phyloP scores from a whole-genome alignment of 371 early-diverging fungal species.

The Rhizopus sp. region DNA sequence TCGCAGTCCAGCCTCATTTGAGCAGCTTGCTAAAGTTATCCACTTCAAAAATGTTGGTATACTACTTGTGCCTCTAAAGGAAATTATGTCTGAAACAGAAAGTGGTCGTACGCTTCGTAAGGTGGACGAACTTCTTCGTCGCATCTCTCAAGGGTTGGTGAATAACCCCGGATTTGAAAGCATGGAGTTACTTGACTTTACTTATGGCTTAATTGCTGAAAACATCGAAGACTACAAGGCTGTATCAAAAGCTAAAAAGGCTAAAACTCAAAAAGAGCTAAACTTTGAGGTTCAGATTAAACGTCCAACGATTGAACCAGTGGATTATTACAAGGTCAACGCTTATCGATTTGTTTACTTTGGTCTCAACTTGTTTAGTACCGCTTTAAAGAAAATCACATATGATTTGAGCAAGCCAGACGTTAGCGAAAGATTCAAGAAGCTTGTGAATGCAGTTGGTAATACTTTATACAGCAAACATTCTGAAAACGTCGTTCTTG shows the following conservation, averaged over 20 bases:
- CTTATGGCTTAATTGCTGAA: conserved; percentile 82
- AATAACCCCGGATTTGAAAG: conserved; percentile 72
- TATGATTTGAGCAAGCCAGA: conserved; percentile 57
- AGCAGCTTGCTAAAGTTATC: conserved; percentile 69
- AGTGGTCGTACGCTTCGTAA: conserved; percentile 72
- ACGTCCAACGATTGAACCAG: conserved; percentile 49
- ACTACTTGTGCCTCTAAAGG: conserved; percentile 84
- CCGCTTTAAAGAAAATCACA: conserved; percentile 68
- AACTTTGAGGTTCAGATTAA: conserved; percentile 77
- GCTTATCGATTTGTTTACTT: conserved; percentile 91
- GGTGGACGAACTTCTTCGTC: conserved; percentile 78
- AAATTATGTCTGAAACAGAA: conserved; percentile 82
- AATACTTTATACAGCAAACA: conserved; percentile 83
- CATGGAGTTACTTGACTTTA: conserved; percentile 73
- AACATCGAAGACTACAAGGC: conserved; percentile 65
- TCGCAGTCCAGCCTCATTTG: conserved; percentile 83
- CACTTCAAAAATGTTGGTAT: conserved; percentile 64
- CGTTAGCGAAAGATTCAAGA: conserved; percentile 70
- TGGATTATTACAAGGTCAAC: conserved; percentile 75
- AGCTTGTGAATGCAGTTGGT: conserved; percentile 80
- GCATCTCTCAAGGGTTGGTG: conserved; percentile 77
- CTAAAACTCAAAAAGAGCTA: conserved; percentile 56
- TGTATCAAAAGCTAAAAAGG: conserved; percentile 45
- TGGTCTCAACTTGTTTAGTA: conserved; percentile 78
- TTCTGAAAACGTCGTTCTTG: conserved; percentile 63